Evolutionary conservation across 2,329 filamentous ascomycete genomes (phyloP).

Genomic region (Rachicladosporium sp.): DNA sequence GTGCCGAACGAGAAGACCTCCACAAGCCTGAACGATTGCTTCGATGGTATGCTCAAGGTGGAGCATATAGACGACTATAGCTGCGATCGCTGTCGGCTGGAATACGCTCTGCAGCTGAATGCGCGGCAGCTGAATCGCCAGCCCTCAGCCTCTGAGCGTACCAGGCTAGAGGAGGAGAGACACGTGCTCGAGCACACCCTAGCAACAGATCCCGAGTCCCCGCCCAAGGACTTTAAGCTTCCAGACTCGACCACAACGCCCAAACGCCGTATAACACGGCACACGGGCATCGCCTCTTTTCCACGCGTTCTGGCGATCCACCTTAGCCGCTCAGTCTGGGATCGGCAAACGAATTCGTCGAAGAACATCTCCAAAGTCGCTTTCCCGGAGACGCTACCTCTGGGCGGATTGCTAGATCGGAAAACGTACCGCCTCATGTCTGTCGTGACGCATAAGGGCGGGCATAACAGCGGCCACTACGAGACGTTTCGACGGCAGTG

Average conservation of each 20-base stretch:
- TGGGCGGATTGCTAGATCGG: slow-evolving; percentile 67
- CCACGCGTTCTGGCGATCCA: slow-evolving; percentile 87
- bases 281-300: slow-evolving; percentile 76
- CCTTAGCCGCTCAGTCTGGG: slow-evolving; percentile 85
- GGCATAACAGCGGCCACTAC: slow-evolving; percentile 92
- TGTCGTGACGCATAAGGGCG: slow-evolving; percentile 87
- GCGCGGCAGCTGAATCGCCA: slow-evolving; percentile 46
- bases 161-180: slow-evolving; percentile 44
- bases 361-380: slow-evolving; percentile 93
- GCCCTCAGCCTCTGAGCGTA: slow-evolving; percentile 32
- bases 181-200: slow-evolving; percentile 56
- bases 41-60: slow-evolving; percentile 86
- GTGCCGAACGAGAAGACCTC: slow-evolving; percentile 64
- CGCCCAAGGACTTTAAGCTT: slow-evolving; percentile 58
- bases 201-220: slow-evolving; percentile 66
- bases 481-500: slow-evolving; percentile 89
- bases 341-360: slow-evolving; percentile 55
- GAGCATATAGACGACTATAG: slow-evolving; percentile 96
- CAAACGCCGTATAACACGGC: slow-evolving; percentile 71
- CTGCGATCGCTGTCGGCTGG: slow-evolving; percentile 82
- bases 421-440: slow-evolving; percentile 75
- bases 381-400: slow-evolving; percentile 74
- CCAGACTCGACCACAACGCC: slow-evolving; percentile 65
- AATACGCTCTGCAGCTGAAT: slow-evolving; percentile 59
- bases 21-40: slow-evolving; percentile 73